phyloP scores from a whole-genome alignment of 2,329 filamentous ascomycete species.

The Colletotrichum truncatum region DNA sequence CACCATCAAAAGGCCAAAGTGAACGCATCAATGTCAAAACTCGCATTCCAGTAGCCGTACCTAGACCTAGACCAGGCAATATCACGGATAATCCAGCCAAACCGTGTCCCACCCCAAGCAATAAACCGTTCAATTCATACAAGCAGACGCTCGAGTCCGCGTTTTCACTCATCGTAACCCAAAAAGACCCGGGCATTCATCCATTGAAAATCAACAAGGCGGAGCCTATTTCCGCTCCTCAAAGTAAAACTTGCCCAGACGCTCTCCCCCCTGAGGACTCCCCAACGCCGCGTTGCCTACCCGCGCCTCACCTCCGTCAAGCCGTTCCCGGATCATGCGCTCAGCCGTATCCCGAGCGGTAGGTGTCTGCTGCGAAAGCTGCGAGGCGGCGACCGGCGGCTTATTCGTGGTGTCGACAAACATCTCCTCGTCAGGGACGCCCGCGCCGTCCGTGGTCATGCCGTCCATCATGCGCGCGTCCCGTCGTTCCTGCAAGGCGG shows the following conservation, averaged over 20 bases:
- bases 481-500: conserved; percentile 59
- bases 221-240: conserved; percentile 53
- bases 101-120: neutral
- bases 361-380: conserved; percentile 40
- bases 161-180: neutral
- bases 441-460: conserved; percentile 65
- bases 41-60: conserved; percentile 21
- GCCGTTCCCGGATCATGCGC: conserved; percentile 68
- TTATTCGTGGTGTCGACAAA: conserved; percentile 73
- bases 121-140: conserved; percentile 11
- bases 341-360: conserved; percentile 66
- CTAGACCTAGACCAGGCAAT: conserved; percentile 1
- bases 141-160: neutral
- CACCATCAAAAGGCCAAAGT: too few species aligned
- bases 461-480: conserved; percentile 76
- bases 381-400: conserved; percentile 59
- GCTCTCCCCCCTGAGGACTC: conserved; percentile 53
- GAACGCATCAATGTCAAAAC: neutral
- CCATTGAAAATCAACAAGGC: neutral
- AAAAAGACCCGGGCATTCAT: neutral
- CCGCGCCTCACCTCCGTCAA: conserved; percentile 60
- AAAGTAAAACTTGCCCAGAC: conserved; percentile 68
- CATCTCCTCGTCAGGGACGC: conserved; percentile 56
- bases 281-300: conserved; percentile 49
- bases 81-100: conserved; percentile 4